Conservation (phyloP, 2,329 filamentous ascomycete genomes). For the Fusarium kyushuense region DNA sequence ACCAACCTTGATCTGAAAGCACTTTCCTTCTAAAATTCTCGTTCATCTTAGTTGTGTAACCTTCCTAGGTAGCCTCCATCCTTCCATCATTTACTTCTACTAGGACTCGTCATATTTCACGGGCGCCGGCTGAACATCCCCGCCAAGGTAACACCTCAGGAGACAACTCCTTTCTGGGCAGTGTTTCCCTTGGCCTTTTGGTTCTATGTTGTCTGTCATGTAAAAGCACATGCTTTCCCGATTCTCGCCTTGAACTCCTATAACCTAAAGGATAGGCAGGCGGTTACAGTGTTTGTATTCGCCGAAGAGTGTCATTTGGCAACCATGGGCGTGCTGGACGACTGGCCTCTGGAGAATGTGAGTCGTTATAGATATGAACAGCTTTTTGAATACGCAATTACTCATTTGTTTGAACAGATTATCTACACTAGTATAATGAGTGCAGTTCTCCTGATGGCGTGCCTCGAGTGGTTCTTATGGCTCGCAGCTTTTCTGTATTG, state of each 20-base stretch:
- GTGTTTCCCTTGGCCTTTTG: background rate
- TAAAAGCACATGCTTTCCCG: background rate
- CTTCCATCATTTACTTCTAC: background rate
- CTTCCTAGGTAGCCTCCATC: background rate
- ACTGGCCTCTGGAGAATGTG: slow-evolving; percentile 65
- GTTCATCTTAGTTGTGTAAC: slow-evolving; percentile 4
- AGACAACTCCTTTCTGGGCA: slow-evolving; percentile 1
- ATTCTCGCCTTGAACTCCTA: background rate
- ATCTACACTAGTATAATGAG: slow-evolving; percentile 86
- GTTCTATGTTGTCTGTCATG: background rate
- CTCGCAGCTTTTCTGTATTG: slow-evolving; percentile 95
- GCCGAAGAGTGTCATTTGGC: background rate
- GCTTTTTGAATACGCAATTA: background rate
- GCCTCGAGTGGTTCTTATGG: slow-evolving; percentile 96
- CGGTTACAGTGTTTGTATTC: background rate
- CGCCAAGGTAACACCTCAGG: slow-evolving; percentile 3
- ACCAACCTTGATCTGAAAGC: background rate
- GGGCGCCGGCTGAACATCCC: slow-evolving; percentile 20
- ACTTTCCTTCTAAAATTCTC: background rate
- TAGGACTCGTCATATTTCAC: slow-evolving; percentile 18
- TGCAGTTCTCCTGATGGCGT: slow-evolving; percentile 82
- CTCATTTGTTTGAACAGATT: slow-evolving; percentile 68
- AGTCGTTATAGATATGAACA: slow-evolving; percentile 24
- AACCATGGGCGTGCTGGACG: slow-evolving; percentile 58
- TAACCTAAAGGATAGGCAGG: background rate